Conservation (phyloP, 495 filamentous ascomycete genomes). For the Cairneyella variabilis region DNA sequence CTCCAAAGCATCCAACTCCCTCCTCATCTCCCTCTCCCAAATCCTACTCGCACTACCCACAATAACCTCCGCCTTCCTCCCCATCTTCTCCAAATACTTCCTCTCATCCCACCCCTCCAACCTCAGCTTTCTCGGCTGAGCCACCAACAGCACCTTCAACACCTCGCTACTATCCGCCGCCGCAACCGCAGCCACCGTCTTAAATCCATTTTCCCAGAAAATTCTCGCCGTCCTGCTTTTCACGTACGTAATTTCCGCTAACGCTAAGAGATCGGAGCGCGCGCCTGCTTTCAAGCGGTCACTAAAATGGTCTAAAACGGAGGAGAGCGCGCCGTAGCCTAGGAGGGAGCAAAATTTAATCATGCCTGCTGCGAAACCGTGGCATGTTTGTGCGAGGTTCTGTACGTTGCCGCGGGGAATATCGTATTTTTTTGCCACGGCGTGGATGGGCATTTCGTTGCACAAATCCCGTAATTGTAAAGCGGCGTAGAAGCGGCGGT, state of each 20-base stretch:
- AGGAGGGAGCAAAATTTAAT: conserved; percentile 62
- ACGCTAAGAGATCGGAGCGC: conserved; percentile 65
- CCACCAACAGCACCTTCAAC: conserved; percentile 61
- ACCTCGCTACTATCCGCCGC: conserved; percentile 65
- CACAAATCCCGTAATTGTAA: conserved; percentile 79
- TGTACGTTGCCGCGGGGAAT: conserved; percentile 69
- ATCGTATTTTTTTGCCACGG: conserved; percentile 65
- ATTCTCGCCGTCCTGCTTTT: conserved; percentile 75
- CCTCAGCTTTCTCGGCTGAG: conserved; percentile 60
- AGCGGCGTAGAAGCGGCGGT: conserved; percentile 75
- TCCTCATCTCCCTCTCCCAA: conserved; percentile 39
- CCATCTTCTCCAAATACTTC: conserved; percentile 59
- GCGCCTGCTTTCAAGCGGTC: conserved; percentile 71
- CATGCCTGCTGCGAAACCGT: conserved; percentile 75
- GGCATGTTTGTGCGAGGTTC: conserved; percentile 67
- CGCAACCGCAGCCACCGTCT: conserved; percentile 61
- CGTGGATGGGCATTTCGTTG: conserved; percentile 70
- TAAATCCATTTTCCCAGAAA: conserved; percentile 75
- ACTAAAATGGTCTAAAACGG: conserved; percentile 73
- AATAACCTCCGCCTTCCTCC: conserved; percentile 66
- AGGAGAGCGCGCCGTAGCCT: conserved; percentile 53
- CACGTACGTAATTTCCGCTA: conserved; percentile 71
- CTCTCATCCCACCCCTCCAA: conserved; percentile 56
- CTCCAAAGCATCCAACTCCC: background rate
- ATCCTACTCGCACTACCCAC: conserved; percentile 65